Conservation (phyloP, 768 basidiomycete species). For the Lactarius trivialis region DNA sequence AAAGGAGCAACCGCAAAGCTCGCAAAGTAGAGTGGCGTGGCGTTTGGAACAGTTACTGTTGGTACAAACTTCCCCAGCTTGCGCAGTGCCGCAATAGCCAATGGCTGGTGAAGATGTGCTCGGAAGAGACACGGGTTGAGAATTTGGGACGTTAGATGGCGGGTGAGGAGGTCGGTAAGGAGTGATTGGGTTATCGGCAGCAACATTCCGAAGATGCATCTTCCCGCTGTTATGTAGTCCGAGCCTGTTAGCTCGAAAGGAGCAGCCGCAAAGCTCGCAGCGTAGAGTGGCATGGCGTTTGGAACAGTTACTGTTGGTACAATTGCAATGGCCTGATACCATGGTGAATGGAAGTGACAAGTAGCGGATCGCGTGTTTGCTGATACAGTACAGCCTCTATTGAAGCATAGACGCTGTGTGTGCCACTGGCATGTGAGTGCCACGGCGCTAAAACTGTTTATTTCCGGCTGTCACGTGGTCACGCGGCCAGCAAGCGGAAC, state of each 20-base stretch:
- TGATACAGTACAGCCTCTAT: not conserved
- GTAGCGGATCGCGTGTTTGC: not conserved
- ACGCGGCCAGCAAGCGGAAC: too few relatives aligned
- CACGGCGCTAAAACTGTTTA: too few relatives aligned
- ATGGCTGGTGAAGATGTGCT: not conserved
- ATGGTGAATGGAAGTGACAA: not conserved
- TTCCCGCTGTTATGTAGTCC: not conserved
- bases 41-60: too few relatives aligned
- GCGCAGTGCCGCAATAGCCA: too few relatives aligned
- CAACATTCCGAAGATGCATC: slow-evolving; percentile 1
- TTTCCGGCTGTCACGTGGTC: too few relatives aligned
- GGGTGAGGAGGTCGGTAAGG: not conserved
- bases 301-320: slow-evolving; percentile 16
- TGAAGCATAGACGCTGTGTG: too few relatives aligned
- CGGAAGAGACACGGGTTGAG: not conserved
- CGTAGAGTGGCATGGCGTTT: slow-evolving; percentile 22
- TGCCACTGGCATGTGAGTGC: too few relatives aligned
- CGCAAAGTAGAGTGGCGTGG: not conserved
- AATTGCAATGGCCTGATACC: slow-evolving; percentile 14
- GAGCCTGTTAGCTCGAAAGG: not conserved
- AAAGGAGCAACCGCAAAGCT: slow-evolving; percentile 18
- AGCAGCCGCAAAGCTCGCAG: slow-evolving; percentile 24
- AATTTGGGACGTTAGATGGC: not conserved
- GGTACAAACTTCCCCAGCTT: too few relatives aligned
- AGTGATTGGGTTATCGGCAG: not conserved